Conservation (phyloP, 257 asterid genomes). For the Solanum appendiculatum region DNA sequence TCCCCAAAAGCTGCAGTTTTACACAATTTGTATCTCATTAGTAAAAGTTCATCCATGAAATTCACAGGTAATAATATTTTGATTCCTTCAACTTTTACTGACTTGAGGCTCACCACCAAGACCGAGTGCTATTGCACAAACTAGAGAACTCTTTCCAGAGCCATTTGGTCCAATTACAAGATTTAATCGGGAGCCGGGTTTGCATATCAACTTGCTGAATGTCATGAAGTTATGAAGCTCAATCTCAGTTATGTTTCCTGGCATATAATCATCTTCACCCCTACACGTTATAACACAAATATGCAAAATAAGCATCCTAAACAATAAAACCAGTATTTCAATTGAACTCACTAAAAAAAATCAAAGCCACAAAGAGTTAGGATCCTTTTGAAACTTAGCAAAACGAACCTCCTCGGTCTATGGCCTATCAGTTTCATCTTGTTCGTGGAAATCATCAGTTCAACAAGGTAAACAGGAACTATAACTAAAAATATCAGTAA, state of each 20-base stretch:
- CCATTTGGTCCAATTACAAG: conserved; percentile 97
- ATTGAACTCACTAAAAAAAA: not conserved
- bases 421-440: not conserved
- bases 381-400: not conserved
- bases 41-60: conserved; percentile 2
- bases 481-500: not conserved
- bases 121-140: conserved; percentile 92
- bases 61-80: not conserved
- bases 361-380: not conserved
- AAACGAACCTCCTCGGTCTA: not conserved
- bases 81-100: not conserved
- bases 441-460: not conserved
- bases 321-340: not conserved
- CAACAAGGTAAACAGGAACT: not conserved
- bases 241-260: conserved; percentile 72
- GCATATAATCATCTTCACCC: conserved; percentile 69
- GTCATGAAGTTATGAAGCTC: conserved; percentile 94
- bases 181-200: conserved; percentile 79
- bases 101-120: conserved; percentile 97
- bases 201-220: conserved; percentile 50
- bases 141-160: conserved; percentile 96
- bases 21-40: conserved; percentile 6
- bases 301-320: not conserved
- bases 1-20: conserved; percentile 69
- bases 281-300: conserved; percentile 26